phyloP scores from a whole-genome alignment of 129 eudicot genomes.

The Saposhnikovia divaricata region DNA sequence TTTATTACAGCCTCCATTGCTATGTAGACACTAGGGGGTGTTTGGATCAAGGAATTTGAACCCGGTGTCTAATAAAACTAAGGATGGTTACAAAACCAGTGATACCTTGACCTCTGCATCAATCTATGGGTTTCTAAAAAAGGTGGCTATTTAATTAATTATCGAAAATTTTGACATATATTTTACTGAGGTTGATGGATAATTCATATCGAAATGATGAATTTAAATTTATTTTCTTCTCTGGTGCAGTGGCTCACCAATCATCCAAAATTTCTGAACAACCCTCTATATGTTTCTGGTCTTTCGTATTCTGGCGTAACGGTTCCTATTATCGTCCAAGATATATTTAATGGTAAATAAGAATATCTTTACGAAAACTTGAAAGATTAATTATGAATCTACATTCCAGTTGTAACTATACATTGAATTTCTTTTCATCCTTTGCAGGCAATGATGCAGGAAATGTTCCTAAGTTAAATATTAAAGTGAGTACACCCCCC shows the following conservation, averaged over 20 bases:
- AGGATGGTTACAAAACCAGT: constrained; percentile 15
- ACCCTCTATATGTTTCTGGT: constrained; percentile 12
- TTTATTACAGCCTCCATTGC: neutral
- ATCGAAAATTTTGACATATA: neutral
- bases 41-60: no score
- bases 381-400: neutral
- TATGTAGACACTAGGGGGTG: neutral
- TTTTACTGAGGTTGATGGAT: neutral
- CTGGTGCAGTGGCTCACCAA: constrained; percentile 19
- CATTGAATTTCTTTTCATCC: neutral
- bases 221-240: neutral
- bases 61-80: no score
- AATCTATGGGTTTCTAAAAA: constrained; percentile 19
- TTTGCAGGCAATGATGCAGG: constrained; percentile 4
- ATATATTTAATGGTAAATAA: neutral
- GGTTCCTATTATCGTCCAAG: constrained; percentile 14
- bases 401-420: neutral
- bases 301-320: constrained; percentile 19
- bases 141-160: constrained; percentile 7
- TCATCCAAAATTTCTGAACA: constrained; percentile 11
- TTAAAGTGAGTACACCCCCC: neutral
- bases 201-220: neutral
- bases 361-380: neutral
- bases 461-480: constrained; percentile 1
- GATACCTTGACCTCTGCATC: constrained; percentile 22